Evolutionary conservation across 176 grass and related monocot species (phyloP).

Genomic region (Oryza meyeriana): DNA sequence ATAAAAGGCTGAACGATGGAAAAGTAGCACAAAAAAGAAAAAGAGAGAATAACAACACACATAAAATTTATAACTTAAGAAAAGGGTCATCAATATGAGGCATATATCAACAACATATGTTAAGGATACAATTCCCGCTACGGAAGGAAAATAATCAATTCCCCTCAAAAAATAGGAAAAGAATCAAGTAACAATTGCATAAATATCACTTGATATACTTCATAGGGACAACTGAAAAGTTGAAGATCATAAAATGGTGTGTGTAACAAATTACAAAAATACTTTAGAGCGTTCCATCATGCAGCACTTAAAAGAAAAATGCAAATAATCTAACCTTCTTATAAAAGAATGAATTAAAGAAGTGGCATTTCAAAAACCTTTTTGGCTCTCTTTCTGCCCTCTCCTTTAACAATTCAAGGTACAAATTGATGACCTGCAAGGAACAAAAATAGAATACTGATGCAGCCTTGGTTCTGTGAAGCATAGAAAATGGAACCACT

Average conservation of each 20-base stretch:
- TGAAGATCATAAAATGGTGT: background rate
- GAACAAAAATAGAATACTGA: background rate
- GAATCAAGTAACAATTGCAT: background rate
- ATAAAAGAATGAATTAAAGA: constrained; percentile 93
- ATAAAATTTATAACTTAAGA: constrained; percentile 1
- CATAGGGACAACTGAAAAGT: background rate
- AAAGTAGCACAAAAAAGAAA: background rate
- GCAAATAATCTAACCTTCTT: constrained; percentile 49
- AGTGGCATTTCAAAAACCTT: constrained; percentile 78
- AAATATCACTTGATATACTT: background rate
- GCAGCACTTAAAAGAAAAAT: constrained; percentile 3
- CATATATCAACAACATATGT: background rate
- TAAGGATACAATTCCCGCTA: background rate
- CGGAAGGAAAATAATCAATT: background rate
- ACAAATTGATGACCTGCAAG: constrained; percentile 80
- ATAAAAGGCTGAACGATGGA: background rate
- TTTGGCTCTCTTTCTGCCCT: constrained; percentile 62
- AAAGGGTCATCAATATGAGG: background rate
- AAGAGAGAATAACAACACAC: background rate
- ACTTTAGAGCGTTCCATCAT: background rate
- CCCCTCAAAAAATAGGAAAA: background rate
- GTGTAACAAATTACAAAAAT: background rate
- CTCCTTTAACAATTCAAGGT: constrained; percentile 80
- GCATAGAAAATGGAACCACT: background rate
- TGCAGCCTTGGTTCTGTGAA: background rate